Percentiles rank a stretch among this genome's conserved stretches.
Conservation (phyloP, 441 rosid genomes). For the Arabidopsis hybrid region DNA sequence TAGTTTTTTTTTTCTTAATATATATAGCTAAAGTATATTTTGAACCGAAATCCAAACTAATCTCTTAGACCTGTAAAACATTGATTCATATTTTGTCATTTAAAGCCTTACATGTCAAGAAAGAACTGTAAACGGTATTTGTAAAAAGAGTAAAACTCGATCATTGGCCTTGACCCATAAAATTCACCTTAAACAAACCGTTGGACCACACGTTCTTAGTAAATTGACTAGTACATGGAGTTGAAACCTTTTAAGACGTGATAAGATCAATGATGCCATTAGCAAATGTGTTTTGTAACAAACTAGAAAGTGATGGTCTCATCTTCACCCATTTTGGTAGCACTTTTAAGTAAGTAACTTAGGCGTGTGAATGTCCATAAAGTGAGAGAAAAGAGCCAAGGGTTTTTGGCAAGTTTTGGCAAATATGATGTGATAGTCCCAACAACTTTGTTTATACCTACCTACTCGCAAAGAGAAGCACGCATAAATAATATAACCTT, state of each 20-base stretch:
- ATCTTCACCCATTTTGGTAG: conserved; percentile 31
- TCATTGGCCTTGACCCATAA: background rate
- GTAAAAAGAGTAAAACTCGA: background rate
- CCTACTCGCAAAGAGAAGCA: conserved; percentile 27
- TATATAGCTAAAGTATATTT: no score
- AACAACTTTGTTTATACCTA: conserved; percentile 37
- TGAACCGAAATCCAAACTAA: background rate
- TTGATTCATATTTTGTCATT: background rate
- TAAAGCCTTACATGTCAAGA: background rate
- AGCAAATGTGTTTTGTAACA: conserved; percentile 40
- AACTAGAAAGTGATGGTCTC: conserved; percentile 42
- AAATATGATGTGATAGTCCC: conserved; percentile 43
- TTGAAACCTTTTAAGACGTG: conserved; percentile 18
- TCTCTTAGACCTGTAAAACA: background rate
- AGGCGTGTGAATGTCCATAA: conserved; percentile 37
- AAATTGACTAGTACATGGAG: conserved; percentile 3
- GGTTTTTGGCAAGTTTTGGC: conserved; percentile 9
- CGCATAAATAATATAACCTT: conserved; percentile 7
- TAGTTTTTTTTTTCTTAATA: background rate
- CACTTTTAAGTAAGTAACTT: conserved; percentile 18
- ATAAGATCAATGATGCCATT: conserved; percentile 23
- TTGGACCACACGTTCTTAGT: background rate
- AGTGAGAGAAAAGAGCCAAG: conserved; percentile 13
- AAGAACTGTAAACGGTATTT: background rate
- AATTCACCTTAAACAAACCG: background rate